Evolutionary conservation across 2,329 filamentous ascomycete genomes (phyloP).

Genomic region (Calonectria hawksworthii): DNA sequence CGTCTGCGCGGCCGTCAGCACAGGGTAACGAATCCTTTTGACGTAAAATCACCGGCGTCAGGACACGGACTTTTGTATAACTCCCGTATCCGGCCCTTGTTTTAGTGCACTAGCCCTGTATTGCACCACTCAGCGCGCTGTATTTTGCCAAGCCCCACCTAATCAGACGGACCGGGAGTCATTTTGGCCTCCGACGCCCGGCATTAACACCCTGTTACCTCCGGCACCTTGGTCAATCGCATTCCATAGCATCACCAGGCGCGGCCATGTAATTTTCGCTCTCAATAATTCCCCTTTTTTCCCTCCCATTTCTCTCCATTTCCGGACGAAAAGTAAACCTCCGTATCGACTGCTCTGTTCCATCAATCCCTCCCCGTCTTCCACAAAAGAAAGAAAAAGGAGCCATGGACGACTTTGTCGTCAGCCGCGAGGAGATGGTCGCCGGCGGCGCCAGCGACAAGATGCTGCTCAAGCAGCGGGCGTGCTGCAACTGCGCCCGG

Average conservation of each 20-base stretch:
- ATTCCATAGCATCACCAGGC: neutral
- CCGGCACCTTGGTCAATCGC: slow-evolving; percentile 9
- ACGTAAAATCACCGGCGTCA: neutral
- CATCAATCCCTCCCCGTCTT: neutral
- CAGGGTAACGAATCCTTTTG: neutral
- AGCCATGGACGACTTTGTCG: slow-evolving; percentile 40
- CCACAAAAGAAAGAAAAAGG: too few species aligned
- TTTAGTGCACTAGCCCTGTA: neutral
- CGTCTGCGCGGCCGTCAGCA: neutral
- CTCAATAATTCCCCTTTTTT: neutral
- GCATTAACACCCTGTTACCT: slow-evolving; percentile 32
- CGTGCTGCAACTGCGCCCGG: slow-evolving; percentile 51
- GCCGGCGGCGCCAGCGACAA: neutral
- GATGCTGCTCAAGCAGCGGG: slow-evolving; percentile 45
- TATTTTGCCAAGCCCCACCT: neutral
- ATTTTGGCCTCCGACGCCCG: slow-evolving; percentile 35
- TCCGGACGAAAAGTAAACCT: neutral
- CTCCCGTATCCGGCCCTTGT: neutral
- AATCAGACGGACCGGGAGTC: slow-evolving; percentile 10
- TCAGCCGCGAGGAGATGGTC: slow-evolving; percentile 27
- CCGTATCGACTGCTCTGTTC: neutral
- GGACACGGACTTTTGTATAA: neutral
- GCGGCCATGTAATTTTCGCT: neutral
- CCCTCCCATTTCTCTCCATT: neutral
- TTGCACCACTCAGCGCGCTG: neutral